Evolutionary conservation across 345 rosid species (phyloP).

Genomic region (rapeseed (Brassica napus)): Da-Ae NC_063451.1:31641001-31641500

Average conservation of each 20-base stretch:
- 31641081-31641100: neutral
- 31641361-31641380: constrained; percentile 42
- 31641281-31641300: neutral
- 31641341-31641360: constrained; percentile 47
- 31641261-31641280: neutral
- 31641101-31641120: constrained; percentile 2
- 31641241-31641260: neutral
- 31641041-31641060: constrained; percentile 3
- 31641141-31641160: constrained; percentile 15
- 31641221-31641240: constrained; percentile 16
- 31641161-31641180: constrained; percentile 18
- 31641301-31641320: constrained; percentile 36
- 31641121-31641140: constrained; percentile 28
- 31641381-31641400: neutral
- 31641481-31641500: constrained; percentile 59
- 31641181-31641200: constrained; percentile 6
- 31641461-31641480: constrained; percentile 47
- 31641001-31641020: constrained; percentile 32
- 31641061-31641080: neutral
- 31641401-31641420: neutral
- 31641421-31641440: neutral
- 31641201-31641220: constrained; percentile 32
- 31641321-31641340: constrained; percentile 65
- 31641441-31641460: constrained; percentile 42
- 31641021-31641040: constrained; percentile 27